These are phyloP conservation scores for Cucumis hystrix DNA, from an alignment of 306 rosid genomes.

Conservation along the genomic window DNA sequence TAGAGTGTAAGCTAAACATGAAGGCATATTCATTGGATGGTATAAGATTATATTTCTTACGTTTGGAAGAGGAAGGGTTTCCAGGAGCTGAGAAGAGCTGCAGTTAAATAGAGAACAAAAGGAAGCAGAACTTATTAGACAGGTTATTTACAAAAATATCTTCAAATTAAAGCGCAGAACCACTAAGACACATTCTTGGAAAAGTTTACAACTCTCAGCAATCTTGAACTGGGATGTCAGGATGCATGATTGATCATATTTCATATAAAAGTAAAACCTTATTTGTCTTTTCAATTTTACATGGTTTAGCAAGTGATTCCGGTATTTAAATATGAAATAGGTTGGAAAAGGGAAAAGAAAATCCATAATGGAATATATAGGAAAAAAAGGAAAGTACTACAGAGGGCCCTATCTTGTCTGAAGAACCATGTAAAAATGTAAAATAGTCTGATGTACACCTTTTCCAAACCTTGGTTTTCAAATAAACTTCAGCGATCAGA, in stretches of 20 bases:
- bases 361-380: neutral
- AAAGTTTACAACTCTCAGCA: neutral
- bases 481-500: conserved; percentile 8
- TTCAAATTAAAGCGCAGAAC: neutral
- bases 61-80: conserved; percentile 79
- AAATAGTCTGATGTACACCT: neutral
- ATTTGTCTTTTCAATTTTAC: neutral
- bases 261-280: neutral
- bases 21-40: neutral
- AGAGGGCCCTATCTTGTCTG: neutral
- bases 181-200: neutral
- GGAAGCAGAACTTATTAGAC: conserved; percentile 19
- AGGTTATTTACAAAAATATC: neutral
- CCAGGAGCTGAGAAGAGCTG: conserved; percentile 93
- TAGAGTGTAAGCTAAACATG: neutral
- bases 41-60: conserved; percentile 26
- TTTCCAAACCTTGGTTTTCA: conserved; percentile 8
- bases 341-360: neutral
- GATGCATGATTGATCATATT: neutral
- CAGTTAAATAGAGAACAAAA: conserved; percentile 21
- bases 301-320: neutral
- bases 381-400: neutral
- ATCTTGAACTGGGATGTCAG: neutral
- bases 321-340: neutral
- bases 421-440: neutral